phyloP scores from a whole-genome alignment of 345 rosid species.

The Trapa bicornis region DNA sequence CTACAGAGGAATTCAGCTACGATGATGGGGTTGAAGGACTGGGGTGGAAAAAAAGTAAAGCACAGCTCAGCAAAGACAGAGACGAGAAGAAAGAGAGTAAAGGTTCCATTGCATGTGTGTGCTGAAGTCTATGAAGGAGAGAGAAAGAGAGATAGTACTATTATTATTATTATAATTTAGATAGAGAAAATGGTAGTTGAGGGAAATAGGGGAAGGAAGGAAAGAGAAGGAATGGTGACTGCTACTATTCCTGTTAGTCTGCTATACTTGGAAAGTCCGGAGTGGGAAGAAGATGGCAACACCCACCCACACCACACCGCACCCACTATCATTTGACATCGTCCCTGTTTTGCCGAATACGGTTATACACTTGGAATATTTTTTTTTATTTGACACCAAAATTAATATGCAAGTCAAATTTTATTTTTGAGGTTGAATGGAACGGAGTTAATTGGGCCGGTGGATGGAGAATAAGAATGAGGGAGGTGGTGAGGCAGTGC shows the following conservation, averaged over 20 bases:
- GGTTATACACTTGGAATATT: too few species aligned
- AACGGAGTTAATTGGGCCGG: too few species aligned
- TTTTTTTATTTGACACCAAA: too few species aligned
- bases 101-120: too few species aligned
- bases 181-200: conserved; percentile 15
- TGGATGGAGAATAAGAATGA: too few species aligned
- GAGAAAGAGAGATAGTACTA: too few species aligned
- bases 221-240: conserved; percentile 14
- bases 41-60: neutral
- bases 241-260: neutral
- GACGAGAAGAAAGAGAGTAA: too few species aligned
- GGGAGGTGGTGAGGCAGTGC: too few species aligned
- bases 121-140: too few species aligned
- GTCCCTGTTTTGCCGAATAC: conserved; percentile 9
- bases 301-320: too few species aligned
- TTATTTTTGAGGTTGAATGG: too few species aligned
- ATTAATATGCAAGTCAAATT: too few species aligned
- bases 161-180: neutral
- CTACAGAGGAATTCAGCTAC: neutral
- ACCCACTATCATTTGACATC: conserved; percentile 58
- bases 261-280: neutral
- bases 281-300: conserved; percentile 5
- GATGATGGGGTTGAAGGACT: conserved; percentile 1
- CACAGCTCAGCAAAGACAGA: conserved; percentile 3
- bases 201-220: conserved; percentile 21